Conservation (phyloP, 805 yeast species). For the Saccharomycopsis schoenii region DNA sequence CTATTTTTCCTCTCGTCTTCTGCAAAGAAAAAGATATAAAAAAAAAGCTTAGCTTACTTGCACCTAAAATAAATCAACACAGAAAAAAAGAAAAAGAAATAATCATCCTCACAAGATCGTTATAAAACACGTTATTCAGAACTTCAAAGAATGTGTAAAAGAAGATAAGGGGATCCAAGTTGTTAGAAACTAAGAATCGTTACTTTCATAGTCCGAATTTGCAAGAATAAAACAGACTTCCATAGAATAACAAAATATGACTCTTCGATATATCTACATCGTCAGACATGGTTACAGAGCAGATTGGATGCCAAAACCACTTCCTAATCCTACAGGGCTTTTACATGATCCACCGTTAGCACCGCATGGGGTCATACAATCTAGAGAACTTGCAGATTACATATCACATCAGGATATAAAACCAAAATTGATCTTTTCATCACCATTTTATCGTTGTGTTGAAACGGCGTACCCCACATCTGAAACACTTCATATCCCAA, state of each 20-base stretch:
- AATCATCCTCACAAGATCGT: no score
- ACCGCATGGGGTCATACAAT: slow-evolving; percentile 81
- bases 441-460: slow-evolving; percentile 86
- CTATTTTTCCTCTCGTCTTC: background rate
- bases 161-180: background rate
- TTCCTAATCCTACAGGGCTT: slow-evolving; percentile 77
- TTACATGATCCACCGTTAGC: slow-evolving; percentile 86
- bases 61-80: no score
- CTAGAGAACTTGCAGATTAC: slow-evolving; percentile 63
- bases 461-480: slow-evolving; percentile 74
- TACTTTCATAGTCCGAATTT: no score
- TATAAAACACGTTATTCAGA: no score
- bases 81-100: no score
- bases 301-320: slow-evolving; percentile 49
- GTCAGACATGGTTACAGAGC: slow-evolving; percentile 74
- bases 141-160: no score
- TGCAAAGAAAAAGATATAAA: no score
- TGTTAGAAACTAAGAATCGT: background rate
- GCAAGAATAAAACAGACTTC: no score
- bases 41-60: no score
- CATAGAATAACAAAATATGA: slow-evolving; percentile 1
- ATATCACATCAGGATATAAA: slow-evolving; percentile 34
- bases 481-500: slow-evolving; percentile 42
- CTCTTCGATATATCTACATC: slow-evolving; percentile 16
- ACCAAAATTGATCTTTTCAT: slow-evolving; percentile 63